A percentile compares a stretch with the other conserved stretches of the same genome.
These are phyloP conservation scores for Thoreauomyces humboldtii DNA, from an alignment of 192 early-diverging fungal species.

Conservation along the genomic window DNA sequence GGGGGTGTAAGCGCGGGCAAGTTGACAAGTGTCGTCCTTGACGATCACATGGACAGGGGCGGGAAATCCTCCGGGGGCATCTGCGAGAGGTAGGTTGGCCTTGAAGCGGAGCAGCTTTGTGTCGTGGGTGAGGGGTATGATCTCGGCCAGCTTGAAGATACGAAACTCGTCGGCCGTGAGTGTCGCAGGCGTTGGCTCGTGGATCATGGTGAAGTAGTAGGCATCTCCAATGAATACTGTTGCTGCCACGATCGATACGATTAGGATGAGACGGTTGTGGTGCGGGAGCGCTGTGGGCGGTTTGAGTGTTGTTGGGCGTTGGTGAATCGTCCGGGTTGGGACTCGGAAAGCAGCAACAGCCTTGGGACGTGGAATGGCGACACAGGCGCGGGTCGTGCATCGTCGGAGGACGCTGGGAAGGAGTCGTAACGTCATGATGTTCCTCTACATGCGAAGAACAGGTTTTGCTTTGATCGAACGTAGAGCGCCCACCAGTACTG, in stretches of 20 bases:
- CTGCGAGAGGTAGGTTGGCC: constrained; percentile 5
- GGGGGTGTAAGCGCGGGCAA: constrained; percentile 81
- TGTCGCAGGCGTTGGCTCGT: constrained; percentile 13
- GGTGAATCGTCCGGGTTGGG: no score
- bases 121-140: constrained; percentile 39
- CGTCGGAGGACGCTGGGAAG: no score
- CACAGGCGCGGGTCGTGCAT: no score
- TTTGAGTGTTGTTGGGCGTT: constrained; percentile 8
- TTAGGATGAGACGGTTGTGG: constrained; percentile 7
- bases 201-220: constrained; percentile 12
- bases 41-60: constrained; percentile 50
- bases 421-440: no score
- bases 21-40: constrained; percentile 58
- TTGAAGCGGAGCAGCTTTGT: constrained; percentile 39
- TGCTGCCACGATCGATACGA: neutral
- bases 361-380: no score
- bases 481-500: no score
- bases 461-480: no score
- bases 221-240: constrained; percentile 15
- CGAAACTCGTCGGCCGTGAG: constrained; percentile 23
- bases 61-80: constrained; percentile 13
- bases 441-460: no score
- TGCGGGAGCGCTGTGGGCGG: neutral
- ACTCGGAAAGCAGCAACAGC: no score
- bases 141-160: constrained; percentile 30